Conservation (phyloP, 2,329 filamentous ascomycete genomes). For the Gyromitra esculenta region DNA sequence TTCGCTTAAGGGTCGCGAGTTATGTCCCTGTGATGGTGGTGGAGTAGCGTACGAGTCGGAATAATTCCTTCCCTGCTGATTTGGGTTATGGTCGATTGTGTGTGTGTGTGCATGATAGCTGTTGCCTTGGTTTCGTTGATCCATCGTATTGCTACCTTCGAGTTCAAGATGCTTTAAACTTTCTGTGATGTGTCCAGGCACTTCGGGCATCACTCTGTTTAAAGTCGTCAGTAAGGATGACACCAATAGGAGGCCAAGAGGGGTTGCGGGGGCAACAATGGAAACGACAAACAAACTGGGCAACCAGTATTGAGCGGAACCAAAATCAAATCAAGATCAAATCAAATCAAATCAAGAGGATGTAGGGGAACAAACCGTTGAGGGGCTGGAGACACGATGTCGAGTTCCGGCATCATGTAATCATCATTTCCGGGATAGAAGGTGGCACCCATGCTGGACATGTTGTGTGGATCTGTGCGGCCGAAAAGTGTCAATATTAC, state of each 20-base stretch:
- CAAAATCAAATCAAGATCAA: conserved; percentile 21
- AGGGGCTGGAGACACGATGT: conserved; percentile 75
- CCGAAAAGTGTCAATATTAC: conserved; percentile 31
- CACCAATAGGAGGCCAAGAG: conserved; percentile 40
- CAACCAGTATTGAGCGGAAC: conserved; percentile 38
- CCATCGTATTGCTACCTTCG: conserved; percentile 65
- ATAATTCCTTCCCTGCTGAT: conserved; percentile 50
- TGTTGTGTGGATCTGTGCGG: conserved; percentile 46
- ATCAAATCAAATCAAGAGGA: conserved; percentile 13
- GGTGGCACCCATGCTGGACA: conserved; percentile 66
- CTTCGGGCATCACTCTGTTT: conserved; percentile 86
- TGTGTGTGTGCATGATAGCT: conserved; percentile 40
- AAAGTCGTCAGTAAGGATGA: conserved; percentile 54
- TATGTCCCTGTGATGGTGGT: conserved; percentile 58
- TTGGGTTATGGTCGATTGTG: conserved; percentile 28
- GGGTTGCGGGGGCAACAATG: conserved; percentile 43
- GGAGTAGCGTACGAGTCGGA: conserved; percentile 53
- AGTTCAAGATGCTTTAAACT: conserved; percentile 91
- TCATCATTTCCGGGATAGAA: conserved; percentile 75
- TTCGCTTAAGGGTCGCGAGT: conserved; percentile 56
- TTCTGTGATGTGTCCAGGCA: conserved; percentile 95
- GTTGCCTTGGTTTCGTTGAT: conserved; percentile 49
- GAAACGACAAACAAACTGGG: conserved; percentile 42
- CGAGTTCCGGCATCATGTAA: conserved; percentile 72
- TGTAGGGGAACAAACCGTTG: conserved; percentile 68